Percentiles rank a stretch among this genome's conserved stretches.
phyloP scores from a whole-genome alignment of 2,329 filamentous ascomycete species.

The Talaromyces sp. region DNA sequence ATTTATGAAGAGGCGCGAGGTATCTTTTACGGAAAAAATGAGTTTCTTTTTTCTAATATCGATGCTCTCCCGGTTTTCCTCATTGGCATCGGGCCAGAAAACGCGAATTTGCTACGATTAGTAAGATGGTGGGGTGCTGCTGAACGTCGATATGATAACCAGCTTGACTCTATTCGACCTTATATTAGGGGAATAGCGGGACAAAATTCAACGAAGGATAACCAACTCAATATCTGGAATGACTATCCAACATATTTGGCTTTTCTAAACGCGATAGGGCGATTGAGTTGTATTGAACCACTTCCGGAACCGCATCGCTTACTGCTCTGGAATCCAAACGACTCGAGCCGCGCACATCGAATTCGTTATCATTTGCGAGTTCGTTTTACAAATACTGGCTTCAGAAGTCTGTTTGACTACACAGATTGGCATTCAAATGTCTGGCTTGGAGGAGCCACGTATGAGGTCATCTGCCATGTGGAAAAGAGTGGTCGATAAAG shows the following conservation, averaged over 20 bases:
- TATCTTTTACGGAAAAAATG: slow-evolving; percentile 10
- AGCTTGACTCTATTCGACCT: not conserved
- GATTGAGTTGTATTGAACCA: not conserved
- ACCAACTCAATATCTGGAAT: not conserved
- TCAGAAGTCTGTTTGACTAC: not conserved
- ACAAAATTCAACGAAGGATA: not conserved
- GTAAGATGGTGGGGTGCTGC: not conserved
- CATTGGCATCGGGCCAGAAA: slow-evolving; percentile 6
- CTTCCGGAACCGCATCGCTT: not conserved
- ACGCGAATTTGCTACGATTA: not conserved
- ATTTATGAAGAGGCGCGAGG: slow-evolving; percentile 14
- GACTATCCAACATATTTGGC: not conserved
- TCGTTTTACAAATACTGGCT: not conserved
- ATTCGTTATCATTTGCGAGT: not conserved
- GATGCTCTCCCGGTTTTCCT: slow-evolving; percentile 1
- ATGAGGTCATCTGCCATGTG: not conserved
- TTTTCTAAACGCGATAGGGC: not conserved
- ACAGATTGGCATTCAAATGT: not conserved
- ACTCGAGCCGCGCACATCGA: not conserved
- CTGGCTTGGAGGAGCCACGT: not conserved
- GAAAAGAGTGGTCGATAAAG: not conserved
- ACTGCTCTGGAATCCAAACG: not conserved
- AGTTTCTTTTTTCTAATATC: not conserved
- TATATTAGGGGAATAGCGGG: not conserved
- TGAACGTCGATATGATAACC: not conserved